Base-by-base conservation (phyloP, 352 stramenopile species). In the Stephanocyclus meneghinianus region DNA sequence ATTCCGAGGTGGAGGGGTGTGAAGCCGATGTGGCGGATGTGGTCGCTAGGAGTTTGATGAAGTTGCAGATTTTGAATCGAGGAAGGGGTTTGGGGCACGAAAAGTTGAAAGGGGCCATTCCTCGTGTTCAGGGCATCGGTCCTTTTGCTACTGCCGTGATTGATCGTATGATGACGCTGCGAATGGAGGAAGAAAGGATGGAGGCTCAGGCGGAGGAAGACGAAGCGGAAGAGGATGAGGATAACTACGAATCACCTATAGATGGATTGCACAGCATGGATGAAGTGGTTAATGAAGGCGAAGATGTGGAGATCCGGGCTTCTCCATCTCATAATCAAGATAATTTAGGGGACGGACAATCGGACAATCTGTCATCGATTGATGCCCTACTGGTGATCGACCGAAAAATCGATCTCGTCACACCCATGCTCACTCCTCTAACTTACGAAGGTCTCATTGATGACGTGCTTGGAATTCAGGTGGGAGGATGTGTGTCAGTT, bases 391-490 rank as follows among this genome's bases (percentile, higher is more conserved):
- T 99, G 50, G 80, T 99, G 1, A 91, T 99, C 16, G 96, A 99
- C 87, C 92, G 95, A 47, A 96, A 94, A 37, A 94, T 98, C 1
- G 97, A 99, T 81, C 88, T 98, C 18, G 93, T 98, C 30, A 98
- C 96, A 57, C 95, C 96, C 45, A 96, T 98, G 90, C 94, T 97
- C 32, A 98, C 95, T 32, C 96, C 97, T 1, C 85, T 98, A 35
- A 99, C 97, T 5, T 99, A 98, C 79, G 97, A 98, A 90, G 96
- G 96, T 7, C 83, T 99, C 18, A 85, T 99, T 37, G 96, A 98
- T 82, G 95, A 98, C 85, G 94, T 98, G 21, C 55, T 99, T 8
- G 95, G 95, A 71, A 98, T 99, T 84, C 94, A 82, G 64, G 68
- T 77, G 30, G 75, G 75, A 66, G 75, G 63, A 37, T 84, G 51